Conservation (phyloP, 805 yeast species). For the Millerozyma miso region DNA sequence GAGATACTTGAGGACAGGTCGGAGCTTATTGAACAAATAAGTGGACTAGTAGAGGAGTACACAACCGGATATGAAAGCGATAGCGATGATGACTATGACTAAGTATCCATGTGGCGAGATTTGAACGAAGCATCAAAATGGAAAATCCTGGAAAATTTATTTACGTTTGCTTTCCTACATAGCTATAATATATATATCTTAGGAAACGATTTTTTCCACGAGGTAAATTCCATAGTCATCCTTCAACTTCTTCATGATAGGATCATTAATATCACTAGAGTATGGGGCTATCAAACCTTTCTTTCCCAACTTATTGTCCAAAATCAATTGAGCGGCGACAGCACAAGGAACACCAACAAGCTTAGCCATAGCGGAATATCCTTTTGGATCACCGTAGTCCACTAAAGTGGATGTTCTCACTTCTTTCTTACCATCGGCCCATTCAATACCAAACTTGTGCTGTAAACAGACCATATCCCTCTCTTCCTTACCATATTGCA, state of each 20-base stretch:
- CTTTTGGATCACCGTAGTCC: slow-evolving; percentile 83
- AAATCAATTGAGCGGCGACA: slow-evolving; percentile 82
- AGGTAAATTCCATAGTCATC: slow-evolving; percentile 84
- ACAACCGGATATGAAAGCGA: slow-evolving; percentile 26
- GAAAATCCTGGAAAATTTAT: not conserved
- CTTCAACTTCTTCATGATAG: slow-evolving; percentile 87
- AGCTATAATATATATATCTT: slow-evolving; percentile 3
- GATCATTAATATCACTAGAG: slow-evolving; percentile 83
- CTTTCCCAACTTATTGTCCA: slow-evolving; percentile 70
- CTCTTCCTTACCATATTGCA: slow-evolving; percentile 95
- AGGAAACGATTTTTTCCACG: slow-evolving; percentile 72
- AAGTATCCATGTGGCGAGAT: not conserved
- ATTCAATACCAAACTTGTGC: slow-evolving; percentile 96
- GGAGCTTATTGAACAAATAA: slow-evolving; percentile 33
- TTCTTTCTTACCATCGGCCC: slow-evolving; percentile 90
- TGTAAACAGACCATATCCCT: slow-evolving; percentile 93
- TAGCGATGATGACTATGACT: slow-evolving; percentile 19
- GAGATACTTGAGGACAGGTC: slow-evolving; percentile 29
- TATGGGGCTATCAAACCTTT: slow-evolving; percentile 91
- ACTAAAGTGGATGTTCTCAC: slow-evolving; percentile 93
- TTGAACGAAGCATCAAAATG: not conserved
- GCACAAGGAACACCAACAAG: slow-evolving; percentile 98
- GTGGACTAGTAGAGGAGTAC: slow-evolving; percentile 29
- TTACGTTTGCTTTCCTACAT: not conserved
- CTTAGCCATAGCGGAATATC: slow-evolving; percentile 97